phyloP scores from a whole-genome alignment of 2,329 filamentous ascomycete species.

The Pyrenochaeta sp. region DNA sequence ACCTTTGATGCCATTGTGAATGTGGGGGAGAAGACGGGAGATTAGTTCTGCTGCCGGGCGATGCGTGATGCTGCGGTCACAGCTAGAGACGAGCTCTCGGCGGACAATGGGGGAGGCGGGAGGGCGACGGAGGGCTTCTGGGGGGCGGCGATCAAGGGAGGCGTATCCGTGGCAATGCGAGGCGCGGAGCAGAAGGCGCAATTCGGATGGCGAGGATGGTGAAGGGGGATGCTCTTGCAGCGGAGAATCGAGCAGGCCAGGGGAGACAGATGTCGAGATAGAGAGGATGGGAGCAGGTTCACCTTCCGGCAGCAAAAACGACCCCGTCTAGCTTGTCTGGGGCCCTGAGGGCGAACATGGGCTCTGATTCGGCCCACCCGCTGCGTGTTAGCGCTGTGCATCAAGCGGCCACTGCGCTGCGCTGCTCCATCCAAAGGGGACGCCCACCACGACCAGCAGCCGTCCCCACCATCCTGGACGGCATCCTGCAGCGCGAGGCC shows the following conservation, averaged over 20 bases:
- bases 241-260: slow-evolving; percentile 10
- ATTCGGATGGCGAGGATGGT: slow-evolving; percentile 2
- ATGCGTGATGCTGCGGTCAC: slow-evolving; percentile 12
- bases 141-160: slow-evolving; percentile 16
- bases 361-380: slow-evolving; percentile 33
- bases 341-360: slow-evolving; percentile 19
- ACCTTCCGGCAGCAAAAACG: slow-evolving; percentile 37
- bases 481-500: background rate
- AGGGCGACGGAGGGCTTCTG: slow-evolving; percentile 5
- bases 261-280: slow-evolving; percentile 10
- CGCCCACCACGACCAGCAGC: slow-evolving; percentile 16
- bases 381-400: slow-evolving; percentile 32
- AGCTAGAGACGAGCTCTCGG: slow-evolving; percentile 3
- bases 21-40: slow-evolving; percentile 20
- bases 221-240: slow-evolving; percentile 7
- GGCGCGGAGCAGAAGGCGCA: slow-evolving; percentile 20
- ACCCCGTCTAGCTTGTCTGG: slow-evolving; percentile 20
- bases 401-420: slow-evolving; percentile 8
- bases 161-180: slow-evolving; percentile 18
- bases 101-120: slow-evolving; percentile 10
- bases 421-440: slow-evolving; percentile 23
- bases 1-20: slow-evolving; percentile 52
- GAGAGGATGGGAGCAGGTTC: slow-evolving; percentile 20
- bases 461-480: slow-evolving; percentile 2
- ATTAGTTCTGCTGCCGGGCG: slow-evolving; percentile 3